These are phyloP conservation scores for Wickerhamiella lipophila DNA, from an alignment of 805 yeast genomes.

Conservation along the genomic window DNA sequence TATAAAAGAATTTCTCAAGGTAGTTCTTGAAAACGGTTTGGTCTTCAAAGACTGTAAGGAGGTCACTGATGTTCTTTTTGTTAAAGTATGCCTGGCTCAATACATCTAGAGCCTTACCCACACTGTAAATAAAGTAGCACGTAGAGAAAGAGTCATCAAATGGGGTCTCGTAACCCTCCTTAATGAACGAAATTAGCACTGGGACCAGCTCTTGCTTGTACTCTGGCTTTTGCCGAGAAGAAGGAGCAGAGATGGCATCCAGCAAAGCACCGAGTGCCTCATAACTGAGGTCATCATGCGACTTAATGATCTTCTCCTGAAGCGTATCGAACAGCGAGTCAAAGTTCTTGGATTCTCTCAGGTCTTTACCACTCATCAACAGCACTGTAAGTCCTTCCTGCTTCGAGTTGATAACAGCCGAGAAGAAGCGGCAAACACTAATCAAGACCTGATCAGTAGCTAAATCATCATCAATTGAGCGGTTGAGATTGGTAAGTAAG, in stretches of 20 bases:
- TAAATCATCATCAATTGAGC: slow-evolving; percentile 45
- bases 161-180: slow-evolving; percentile 1
- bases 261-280: slow-evolving; percentile 14
- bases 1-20: slow-evolving; percentile 2
- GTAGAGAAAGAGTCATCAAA: slow-evolving; percentile 9
- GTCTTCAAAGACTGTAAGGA: not conserved
- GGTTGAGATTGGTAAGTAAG: slow-evolving; percentile 45
- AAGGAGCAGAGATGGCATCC: slow-evolving; percentile 12
- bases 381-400: slow-evolving; percentile 32
- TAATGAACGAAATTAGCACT: not conserved
- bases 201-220: slow-evolving; percentile 4
- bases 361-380: slow-evolving; percentile 26
- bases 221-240: not conserved
- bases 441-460: slow-evolving; percentile 13
- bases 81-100: slow-evolving; percentile 4
- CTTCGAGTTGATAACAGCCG: slow-evolving; percentile 15
- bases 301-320: slow-evolving; percentile 19
- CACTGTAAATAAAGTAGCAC: slow-evolving; percentile 7
- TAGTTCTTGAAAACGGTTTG: not conserved
- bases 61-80: not conserved
- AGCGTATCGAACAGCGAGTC: slow-evolving; percentile 23
- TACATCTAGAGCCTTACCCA: not conserved
- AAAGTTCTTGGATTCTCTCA: slow-evolving; percentile 16
- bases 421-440: slow-evolving; percentile 9
- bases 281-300: slow-evolving; percentile 7